Evolutionary conservation across 2,329 filamentous ascomycete species (phyloP).

Genomic region (Scleromitrula shiraiana): DNA sequence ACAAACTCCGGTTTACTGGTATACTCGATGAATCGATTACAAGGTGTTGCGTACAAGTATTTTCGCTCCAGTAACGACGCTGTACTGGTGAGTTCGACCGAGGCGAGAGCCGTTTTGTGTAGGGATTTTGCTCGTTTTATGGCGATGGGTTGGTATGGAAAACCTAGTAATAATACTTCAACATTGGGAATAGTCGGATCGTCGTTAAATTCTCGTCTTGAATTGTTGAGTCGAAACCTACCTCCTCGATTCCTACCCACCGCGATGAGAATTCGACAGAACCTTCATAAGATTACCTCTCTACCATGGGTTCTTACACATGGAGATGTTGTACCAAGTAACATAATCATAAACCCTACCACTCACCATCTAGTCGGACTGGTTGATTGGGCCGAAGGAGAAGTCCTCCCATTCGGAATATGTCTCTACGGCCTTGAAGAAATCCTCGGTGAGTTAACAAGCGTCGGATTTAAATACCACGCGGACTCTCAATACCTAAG

Average conservation of each 20-base stretch:
- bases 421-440: slow-evolving; percentile 54
- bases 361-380: slow-evolving; percentile 43
- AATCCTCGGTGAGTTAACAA: slow-evolving; percentile 42
- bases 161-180: background rate
- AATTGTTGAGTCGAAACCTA: slow-evolving; percentile 31
- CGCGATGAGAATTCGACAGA: slow-evolving; percentile 20
- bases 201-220: slow-evolving; percentile 35
- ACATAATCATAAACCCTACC: slow-evolving; percentile 43
- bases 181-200: slow-evolving; percentile 33
- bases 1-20: slow-evolving; percentile 24
- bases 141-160: slow-evolving; percentile 31
- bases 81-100: background rate
- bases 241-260: slow-evolving; percentile 28
- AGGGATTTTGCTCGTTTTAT: slow-evolving; percentile 37
- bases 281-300: slow-evolving; percentile 32
- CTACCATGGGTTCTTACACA: slow-evolving; percentile 52
- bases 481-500: slow-evolving; percentile 37
- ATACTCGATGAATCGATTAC: slow-evolving; percentile 37
- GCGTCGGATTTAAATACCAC: slow-evolving; percentile 35
- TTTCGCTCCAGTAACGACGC: slow-evolving; percentile 24
- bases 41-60: slow-evolving; percentile 32
- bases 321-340: slow-evolving; percentile 50
- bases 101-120: slow-evolving; percentile 30
- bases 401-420: slow-evolving; percentile 51
- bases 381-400: slow-evolving; percentile 58